Conservation (phyloP, 2,329 filamentous ascomycete species). For the Chaetomium sp. region DNA sequence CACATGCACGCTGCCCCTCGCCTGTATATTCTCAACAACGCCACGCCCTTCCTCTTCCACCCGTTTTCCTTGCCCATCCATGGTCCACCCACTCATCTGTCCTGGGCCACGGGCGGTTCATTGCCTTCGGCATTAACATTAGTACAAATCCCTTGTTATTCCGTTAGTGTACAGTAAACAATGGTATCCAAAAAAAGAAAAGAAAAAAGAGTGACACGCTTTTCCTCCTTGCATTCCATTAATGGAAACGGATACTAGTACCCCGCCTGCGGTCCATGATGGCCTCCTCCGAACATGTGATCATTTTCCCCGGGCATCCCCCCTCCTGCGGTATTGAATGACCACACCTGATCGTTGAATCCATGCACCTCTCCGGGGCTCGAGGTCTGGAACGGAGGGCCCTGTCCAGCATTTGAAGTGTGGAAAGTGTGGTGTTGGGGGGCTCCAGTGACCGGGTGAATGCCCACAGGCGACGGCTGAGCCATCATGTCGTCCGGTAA, state of each 20-base stretch:
- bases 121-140: constrained; percentile 5
- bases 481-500: constrained; percentile 14
- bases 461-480: constrained; percentile 14
- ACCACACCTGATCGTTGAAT: constrained; percentile 12
- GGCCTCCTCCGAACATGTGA: constrained; percentile 19
- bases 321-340: constrained; percentile 6
- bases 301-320: constrained; percentile 12
- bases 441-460: constrained; percentile 11
- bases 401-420: not conserved
- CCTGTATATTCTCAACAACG: not conserved
- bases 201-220: not conserved
- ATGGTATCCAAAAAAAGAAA: constrained; percentile 1
- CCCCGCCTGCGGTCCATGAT: constrained; percentile 16
- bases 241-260: constrained; percentile 3
- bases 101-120: not conserved
- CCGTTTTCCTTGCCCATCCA: too few species aligned
- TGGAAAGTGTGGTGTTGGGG: constrained; percentile 9
- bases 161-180: constrained; percentile 13
- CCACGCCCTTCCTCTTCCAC: too few species aligned
- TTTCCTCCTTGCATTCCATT: not conserved
- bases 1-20: constrained; percentile 1
- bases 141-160: constrained; percentile 8
- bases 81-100: too few species aligned
- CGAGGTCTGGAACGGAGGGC: constrained; percentile 8
- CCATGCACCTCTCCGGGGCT: constrained; percentile 11